Conservation (phyloP, 1,284 basidiomycete species). For the Stygiomarasmius scandens region DNA sequence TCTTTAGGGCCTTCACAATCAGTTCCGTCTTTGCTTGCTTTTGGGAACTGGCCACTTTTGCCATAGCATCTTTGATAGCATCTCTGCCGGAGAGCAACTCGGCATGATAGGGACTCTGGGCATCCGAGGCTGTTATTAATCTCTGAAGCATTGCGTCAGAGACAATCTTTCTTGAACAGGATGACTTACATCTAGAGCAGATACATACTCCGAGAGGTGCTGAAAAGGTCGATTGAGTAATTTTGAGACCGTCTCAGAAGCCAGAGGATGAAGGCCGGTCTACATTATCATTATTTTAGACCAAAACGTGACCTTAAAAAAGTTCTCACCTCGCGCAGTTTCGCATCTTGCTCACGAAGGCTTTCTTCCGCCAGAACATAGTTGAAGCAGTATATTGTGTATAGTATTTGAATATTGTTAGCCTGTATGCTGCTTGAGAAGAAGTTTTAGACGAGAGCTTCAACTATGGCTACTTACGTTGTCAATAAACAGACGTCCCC, state of each 20-base stretch:
- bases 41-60: not conserved
- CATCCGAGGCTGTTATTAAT: conserved; percentile 2
- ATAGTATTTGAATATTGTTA: conserved; percentile 12
- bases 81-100: conserved; percentile 5
- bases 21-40: conserved; percentile 10
- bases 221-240: conserved; percentile 6
- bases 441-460: not conserved
- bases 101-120: not conserved
- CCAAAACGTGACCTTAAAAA: not conserved
- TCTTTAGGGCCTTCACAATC: conserved; percentile 2
- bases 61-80: conserved; percentile 2
- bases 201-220: conserved; percentile 6
- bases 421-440: conserved; percentile 1
- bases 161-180: not conserved
- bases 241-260: not conserved
- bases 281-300: too few species aligned
- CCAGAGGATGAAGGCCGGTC: not conserved
- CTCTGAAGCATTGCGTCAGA: not conserved
- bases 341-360: conserved; percentile 1
- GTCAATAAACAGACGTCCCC: conserved; percentile 14
- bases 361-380: conserved; percentile 6
- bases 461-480: conserved; percentile 9
- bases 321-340: conserved; percentile 1
- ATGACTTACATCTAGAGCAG: conserved; percentile 4
- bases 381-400: conserved; percentile 19